Percentiles rank a stretch among this genome's conserved stretches.
These are phyloP conservation scores for Saccharomyces pastorianus DNA, from an alignment of 1,139 yeast genomes.

Conservation along the genomic window DNA sequence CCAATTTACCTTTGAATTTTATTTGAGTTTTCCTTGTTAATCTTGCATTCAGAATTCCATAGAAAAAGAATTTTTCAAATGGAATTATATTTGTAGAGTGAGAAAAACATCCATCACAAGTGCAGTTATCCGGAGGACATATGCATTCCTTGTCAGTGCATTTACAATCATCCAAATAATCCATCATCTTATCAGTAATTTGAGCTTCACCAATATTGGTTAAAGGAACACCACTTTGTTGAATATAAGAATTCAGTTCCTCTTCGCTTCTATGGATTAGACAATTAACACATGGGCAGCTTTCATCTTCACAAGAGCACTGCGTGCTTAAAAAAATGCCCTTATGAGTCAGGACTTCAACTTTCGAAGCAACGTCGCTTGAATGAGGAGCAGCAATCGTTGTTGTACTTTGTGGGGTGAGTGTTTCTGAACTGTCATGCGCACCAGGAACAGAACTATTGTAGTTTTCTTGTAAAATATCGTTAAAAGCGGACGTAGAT, in stretches of 20 bases:
- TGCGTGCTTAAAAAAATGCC: slow-evolving; percentile 30
- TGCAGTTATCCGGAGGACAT: slow-evolving; percentile 21
- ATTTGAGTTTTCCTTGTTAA: slow-evolving; percentile 26
- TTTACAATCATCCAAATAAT: slow-evolving; percentile 1
- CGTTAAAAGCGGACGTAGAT: background rate
- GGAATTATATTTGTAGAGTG: slow-evolving; percentile 26
- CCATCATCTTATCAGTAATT: slow-evolving; percentile 10
- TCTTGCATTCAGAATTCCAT: slow-evolving; percentile 22
- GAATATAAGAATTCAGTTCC: slow-evolving; percentile 26
- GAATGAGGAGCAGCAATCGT: background rate
- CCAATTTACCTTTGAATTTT: slow-evolving; percentile 21
- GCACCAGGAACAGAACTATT: background rate
- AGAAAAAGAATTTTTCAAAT: slow-evolving; percentile 19
- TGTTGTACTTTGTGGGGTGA: background rate
- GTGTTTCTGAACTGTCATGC: background rate
- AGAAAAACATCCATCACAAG: slow-evolving; percentile 18
- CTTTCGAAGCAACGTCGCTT: slow-evolving; percentile 11
- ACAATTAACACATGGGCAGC: slow-evolving; percentile 30
- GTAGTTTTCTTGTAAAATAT: background rate
- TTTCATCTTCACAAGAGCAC: slow-evolving; percentile 28
- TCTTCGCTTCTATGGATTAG: slow-evolving; percentile 30
- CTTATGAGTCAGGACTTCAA: slow-evolving; percentile 28
- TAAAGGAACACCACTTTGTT: slow-evolving; percentile 26
- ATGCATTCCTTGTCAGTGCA: slow-evolving; percentile 16
- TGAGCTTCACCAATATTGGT: slow-evolving; percentile 22